Evolutionary conservation across 768 basidiomycete genomes (phyloP).

Genomic region (Tulasnella sp.): DNA sequence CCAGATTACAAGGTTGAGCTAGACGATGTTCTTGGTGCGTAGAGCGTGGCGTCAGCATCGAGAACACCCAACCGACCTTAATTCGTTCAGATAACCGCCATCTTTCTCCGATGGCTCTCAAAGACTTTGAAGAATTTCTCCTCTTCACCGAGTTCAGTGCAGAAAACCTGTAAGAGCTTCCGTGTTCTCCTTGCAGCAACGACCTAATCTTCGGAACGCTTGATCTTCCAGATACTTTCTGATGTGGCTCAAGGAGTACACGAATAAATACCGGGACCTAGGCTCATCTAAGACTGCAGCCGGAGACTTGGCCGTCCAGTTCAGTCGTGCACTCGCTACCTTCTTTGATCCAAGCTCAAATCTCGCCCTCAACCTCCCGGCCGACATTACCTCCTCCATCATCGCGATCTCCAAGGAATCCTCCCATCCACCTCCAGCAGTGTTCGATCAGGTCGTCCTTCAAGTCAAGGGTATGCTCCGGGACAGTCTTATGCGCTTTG

Average conservation of each 20-base stretch:
- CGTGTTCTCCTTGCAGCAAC: neutral
- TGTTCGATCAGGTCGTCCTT: neutral
- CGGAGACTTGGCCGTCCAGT: constrained; percentile 12
- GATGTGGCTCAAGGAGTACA: constrained; percentile 28
- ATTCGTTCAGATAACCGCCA: constrained; percentile 19
- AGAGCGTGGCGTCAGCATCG: neutral
- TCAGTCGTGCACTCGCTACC: constrained; percentile 13
- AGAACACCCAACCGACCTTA: too few relatives aligned
- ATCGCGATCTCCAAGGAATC: constrained; percentile 1
- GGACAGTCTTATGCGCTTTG: constrained; percentile 17
- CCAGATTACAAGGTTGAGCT: constrained; percentile 27
- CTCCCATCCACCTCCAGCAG: constrained; percentile 4
- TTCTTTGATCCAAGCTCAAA: constrained; percentile 14
- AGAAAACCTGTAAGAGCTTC: constrained; percentile 31
- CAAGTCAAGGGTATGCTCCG: constrained; percentile 19
- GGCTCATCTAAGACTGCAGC: neutral
- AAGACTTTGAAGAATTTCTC: constrained; percentile 34
- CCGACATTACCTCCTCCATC: constrained; percentile 16
- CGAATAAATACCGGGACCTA: neutral
- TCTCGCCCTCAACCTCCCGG: constrained; percentile 25
- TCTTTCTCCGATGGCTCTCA: constrained; percentile 29
- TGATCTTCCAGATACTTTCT: constrained; percentile 23
- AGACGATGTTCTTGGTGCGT: constrained; percentile 29
- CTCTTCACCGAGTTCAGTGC: constrained; percentile 27
- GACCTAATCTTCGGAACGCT: neutral